Percentiles rank a stretch among this genome's conserved stretches.
Conservation (phyloP, 768 basidiomycete species). For the Tulasnella sp. region DNA sequence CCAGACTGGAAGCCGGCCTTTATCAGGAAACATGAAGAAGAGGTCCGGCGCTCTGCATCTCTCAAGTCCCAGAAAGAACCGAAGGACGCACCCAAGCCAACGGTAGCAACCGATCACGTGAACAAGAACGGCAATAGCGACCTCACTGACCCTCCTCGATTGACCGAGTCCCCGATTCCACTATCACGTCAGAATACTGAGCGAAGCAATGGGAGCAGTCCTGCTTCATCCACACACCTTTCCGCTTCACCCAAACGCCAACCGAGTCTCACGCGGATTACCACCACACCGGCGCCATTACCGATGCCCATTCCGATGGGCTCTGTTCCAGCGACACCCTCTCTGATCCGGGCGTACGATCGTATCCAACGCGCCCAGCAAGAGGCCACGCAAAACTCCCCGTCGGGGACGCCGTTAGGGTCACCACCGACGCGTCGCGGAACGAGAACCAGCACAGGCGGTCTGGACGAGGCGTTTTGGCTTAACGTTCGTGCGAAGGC, state of each 20-base stretch:
- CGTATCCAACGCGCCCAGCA: slow-evolving; percentile 2
- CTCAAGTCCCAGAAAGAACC: not conserved
- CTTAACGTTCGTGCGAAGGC: not conserved
- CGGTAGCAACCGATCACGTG: not conserved
- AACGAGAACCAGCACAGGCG: not conserved
- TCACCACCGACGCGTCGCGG: not conserved
- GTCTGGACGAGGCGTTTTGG: slow-evolving; percentile 7
- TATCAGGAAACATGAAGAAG: slow-evolving; percentile 6
- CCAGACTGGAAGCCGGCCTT: slow-evolving; percentile 7
- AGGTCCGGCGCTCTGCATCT: not conserved
- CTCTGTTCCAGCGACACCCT: slow-evolving; percentile 2
- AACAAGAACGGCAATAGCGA: no score
- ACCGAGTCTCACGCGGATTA: not conserved
- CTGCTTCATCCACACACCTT: not conserved
- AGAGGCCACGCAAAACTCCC: not conserved
- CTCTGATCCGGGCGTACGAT: slow-evolving; percentile 8
- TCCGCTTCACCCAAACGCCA: not conserved
- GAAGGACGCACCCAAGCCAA: not conserved
- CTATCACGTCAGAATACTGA: not conserved
- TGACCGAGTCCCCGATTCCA: slow-evolving; percentile 5
- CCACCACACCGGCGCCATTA: not conserved
- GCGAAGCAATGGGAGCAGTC: not conserved
- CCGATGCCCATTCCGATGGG: not conserved
- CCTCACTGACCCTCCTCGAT: not conserved
- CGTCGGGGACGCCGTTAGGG: not conserved